A percentile compares a stretch with the other conserved stretches of the same genome.
Evolutionary conservation across 306 rosid genomes (phyloP).

Genomic region (Lathyrus oleraceus): DNA sequence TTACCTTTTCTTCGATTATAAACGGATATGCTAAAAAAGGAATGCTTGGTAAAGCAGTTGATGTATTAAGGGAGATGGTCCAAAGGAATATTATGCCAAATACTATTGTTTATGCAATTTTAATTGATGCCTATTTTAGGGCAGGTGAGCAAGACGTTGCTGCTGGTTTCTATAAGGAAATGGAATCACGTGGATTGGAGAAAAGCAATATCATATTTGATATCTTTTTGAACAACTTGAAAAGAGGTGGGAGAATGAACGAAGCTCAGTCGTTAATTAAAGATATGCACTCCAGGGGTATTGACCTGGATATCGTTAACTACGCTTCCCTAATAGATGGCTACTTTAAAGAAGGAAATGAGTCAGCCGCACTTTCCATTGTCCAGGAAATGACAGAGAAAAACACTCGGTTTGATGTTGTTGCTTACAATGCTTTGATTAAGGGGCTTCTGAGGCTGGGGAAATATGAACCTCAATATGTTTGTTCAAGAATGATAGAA

Average conservation of each 20-base stretch:
- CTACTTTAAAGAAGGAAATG: slow-evolving; percentile 67
- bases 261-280: slow-evolving; percentile 59
- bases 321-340: slow-evolving; percentile 83
- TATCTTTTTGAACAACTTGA: slow-evolving; percentile 74
- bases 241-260: slow-evolving; percentile 64
- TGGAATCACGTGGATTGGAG: slow-evolving; percentile 64
- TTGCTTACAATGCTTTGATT: slow-evolving; percentile 79
- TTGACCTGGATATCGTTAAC: slow-evolving; percentile 69
- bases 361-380: slow-evolving; percentile 59
- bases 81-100: slow-evolving; percentile 63
- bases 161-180: slow-evolving; percentile 64
- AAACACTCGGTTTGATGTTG: slow-evolving; percentile 61
- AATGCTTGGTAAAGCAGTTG: slow-evolving; percentile 66
- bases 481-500: slow-evolving; percentile 64
- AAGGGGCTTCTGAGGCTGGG: slow-evolving; percentile 75
- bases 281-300: slow-evolving; percentile 63
- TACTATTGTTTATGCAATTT: slow-evolving; percentile 61
- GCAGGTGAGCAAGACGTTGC: slow-evolving; percentile 67
- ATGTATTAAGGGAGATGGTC: slow-evolving; percentile 59
- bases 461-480: slow-evolving; percentile 65
- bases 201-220: slow-evolving; percentile 64
- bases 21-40: slow-evolving; percentile 79
- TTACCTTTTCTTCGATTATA: slow-evolving; percentile 75
- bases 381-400: slow-evolving; percentile 77
- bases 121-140: slow-evolving; percentile 64